Conservation (phyloP, 163 green algal species). For the Scenedesmus sp. region DNA sequence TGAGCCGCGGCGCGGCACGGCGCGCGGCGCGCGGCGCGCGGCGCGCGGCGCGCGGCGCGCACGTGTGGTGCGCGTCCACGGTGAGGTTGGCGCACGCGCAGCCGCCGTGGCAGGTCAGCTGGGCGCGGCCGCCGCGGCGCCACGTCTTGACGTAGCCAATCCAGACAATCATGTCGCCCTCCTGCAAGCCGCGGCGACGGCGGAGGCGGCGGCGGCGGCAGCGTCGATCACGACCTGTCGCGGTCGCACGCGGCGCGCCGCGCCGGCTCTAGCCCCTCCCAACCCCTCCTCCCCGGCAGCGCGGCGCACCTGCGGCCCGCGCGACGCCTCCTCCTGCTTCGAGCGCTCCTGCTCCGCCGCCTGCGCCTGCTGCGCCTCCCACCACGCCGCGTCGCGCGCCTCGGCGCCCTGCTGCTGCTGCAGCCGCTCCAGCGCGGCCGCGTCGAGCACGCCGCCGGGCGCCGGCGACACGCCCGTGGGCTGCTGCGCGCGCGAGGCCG, state of each 20-base stretch:
- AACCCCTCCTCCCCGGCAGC: too few relatives aligned
- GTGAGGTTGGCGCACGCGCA: neutral
- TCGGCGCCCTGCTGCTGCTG: constrained; percentile 1
- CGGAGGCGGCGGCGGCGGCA: too few relatives aligned
- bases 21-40: too few relatives aligned
- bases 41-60: neutral
- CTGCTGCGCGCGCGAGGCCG: neutral
- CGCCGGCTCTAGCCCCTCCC: too few relatives aligned
- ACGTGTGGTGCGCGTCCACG: constrained; percentile 3
- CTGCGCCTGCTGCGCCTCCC: neutral
- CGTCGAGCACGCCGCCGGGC: neutral
- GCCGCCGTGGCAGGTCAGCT: constrained; percentile 3
- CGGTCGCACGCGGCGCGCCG: too few relatives aligned
- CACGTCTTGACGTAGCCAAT: constrained; percentile 18
- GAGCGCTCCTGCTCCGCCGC: neutral
- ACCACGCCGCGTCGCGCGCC: neutral
- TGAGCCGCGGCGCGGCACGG: too few relatives aligned
- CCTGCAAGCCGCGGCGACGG: too few relatives aligned
- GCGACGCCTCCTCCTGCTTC: neutral
- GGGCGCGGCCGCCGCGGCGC: neutral
- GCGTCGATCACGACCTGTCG: too few relatives aligned
- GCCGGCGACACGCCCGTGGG: neutral
- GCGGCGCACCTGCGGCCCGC: too few relatives aligned
- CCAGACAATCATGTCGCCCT: constrained; percentile 7
- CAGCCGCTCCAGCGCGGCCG: neutral